Base-by-base conservation (phyloP, 2,329 filamentous ascomycete species). In the Talaromyces sp. region DNA sequence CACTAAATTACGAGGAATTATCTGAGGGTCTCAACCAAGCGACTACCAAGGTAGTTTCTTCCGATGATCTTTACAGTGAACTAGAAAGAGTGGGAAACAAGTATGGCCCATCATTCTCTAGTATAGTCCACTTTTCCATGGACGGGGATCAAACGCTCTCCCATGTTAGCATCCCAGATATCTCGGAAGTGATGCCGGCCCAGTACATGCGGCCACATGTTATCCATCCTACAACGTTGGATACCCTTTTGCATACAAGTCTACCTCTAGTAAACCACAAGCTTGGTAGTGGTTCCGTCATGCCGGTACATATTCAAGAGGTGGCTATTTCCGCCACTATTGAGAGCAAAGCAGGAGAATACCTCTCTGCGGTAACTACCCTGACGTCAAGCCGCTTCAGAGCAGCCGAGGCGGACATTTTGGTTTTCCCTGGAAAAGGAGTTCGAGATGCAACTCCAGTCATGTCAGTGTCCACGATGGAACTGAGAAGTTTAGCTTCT, bases 141-240 rank as follows among this genome's bases (percentile, higher is more conserved):
- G 56, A 27, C 27, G 36, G 27, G 19, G 56, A 59, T 43, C 31
- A 19, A 31, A 27, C 53, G 10, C 19, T 58, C n/a, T 31, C 53
- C 25, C 31, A 38, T n/a, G 68, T 76, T 2, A 69, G 67, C 1
- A 70, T 76, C n/a, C 70, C 73, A 7, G 69, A 77, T 65, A 70
- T 75, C 22, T 61, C 63, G 11, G 61, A 68, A 31, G 63, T 68
- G 5, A 78, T 78, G 76, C 75, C 76, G 22, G 72, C 73, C 25
- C 68, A 69, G 1, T 75, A 70, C 65, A 67, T 74, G 49, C 71
- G 74, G 43, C 64, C 70, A 0, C 75, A 77, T 65, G 43, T 76
- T 6, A 74, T 78, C 34, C 77, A 79, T 34, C 77, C 77, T 17
- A 69, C 71, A 17, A 77, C 76, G 1, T 69, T 79, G 64, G 75